Evolutionary conservation across 2,329 filamentous ascomycete genomes (phyloP), one percentile per base, ranked within the genome.

Genomic region (Trichoderma guizhouense): DNA sequence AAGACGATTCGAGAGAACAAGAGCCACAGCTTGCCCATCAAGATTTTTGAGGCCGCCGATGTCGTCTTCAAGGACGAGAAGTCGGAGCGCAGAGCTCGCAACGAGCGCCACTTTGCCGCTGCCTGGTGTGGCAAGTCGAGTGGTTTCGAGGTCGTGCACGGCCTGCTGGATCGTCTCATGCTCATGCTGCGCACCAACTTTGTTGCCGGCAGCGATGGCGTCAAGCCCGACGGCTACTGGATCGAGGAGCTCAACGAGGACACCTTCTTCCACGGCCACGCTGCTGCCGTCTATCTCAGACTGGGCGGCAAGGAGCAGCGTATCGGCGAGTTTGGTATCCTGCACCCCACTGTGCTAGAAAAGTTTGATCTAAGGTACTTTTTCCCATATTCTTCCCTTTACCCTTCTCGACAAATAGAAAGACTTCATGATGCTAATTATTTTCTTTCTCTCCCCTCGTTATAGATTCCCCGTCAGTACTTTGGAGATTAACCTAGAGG

Each of bases 1-100:
- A 98, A 98, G 88, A 98, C 95, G 1, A 92, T 98, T 75, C 90
- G 93, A 70, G 95, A 97, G 83, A 98, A 98, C 86, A 95, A 95
- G 85, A 89, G 93, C 76, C 94, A 97, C 81, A 87, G 89, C 60
- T 88, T 98, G 18, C 95, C 95, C 4, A 94, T 98, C 83, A 94
- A 94, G 85, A 92, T 98, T 80, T 97, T 97, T 80, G 95, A 98
- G 83, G 92, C 93, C 72, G 91, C 92, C 73, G 95, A 98, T 78
- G 93, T 98, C 24, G 94, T 93, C 34, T 93, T 97, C 86, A 97
- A 98, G 84, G 95, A 97, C 78, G 83, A 91, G 74, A 86, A 85
- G 15, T 82, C 90, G 61, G 96, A 99, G 87, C 90, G 96, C 75
- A 94, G 94, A 85, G 92, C 91, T 76, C 90, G 94, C 76, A 99